Evolutionary conservation across 495 filamentous ascomycete species (phyloP).

Genomic region (Cetradonia linearis): DNA sequence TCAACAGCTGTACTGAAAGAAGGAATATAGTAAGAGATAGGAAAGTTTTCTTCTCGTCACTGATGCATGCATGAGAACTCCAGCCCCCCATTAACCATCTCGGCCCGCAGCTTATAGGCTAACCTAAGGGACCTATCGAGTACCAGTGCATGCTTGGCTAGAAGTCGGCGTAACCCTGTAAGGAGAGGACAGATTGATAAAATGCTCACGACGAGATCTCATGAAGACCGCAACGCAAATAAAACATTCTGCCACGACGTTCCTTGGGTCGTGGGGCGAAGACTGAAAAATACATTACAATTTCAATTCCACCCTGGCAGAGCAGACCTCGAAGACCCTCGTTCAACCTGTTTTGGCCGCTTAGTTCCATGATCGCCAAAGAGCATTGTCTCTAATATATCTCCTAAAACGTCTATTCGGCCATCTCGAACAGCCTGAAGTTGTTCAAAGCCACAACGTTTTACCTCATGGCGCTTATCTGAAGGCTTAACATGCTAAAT

Average conservation of each 20-base stretch:
- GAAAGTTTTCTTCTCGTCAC: conserved; percentile 2
- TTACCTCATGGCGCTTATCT: conserved; percentile 24
- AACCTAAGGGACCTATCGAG: not conserved
- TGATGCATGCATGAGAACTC: not conserved
- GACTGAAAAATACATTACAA: not conserved
- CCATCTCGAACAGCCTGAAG: not conserved
- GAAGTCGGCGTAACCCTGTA: not conserved
- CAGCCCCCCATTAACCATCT: conserved; percentile 1
- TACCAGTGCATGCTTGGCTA: not conserved
- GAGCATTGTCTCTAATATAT: conserved; percentile 10
- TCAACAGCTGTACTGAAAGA: not conserved
- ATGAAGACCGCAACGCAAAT: not conserved
- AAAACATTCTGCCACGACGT: not conserved
- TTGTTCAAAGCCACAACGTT: not conserved
- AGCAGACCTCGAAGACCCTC: not conserved
- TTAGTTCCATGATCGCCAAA: conserved; percentile 8
- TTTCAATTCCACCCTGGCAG: not conserved
- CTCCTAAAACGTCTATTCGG: not conserved
- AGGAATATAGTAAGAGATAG: not conserved
- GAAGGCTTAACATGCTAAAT: conserved; percentile 30
- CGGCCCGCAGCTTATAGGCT: not conserved
- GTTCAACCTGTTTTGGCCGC: not conserved
- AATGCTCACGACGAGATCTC: not conserved
- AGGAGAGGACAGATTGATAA: conserved; percentile 9
- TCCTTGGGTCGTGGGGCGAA: not conserved